Evolutionary conservation across 768 basidiomycete genomes (phyloP).

Genomic region (Boletus patriciae): DNA sequence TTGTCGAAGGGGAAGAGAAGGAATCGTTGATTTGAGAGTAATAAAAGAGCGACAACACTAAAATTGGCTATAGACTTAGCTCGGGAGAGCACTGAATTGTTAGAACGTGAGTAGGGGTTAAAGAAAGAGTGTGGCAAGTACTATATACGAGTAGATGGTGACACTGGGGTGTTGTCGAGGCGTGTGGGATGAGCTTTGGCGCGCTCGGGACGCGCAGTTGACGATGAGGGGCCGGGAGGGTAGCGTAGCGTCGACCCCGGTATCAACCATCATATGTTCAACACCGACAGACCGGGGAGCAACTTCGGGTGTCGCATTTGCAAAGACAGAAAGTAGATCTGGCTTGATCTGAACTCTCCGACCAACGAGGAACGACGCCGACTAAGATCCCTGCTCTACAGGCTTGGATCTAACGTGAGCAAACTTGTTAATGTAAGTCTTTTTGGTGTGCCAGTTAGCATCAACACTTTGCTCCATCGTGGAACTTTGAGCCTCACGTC

Average conservation of each 20-base stretch:
- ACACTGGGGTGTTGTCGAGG: too few species aligned
- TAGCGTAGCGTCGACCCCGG: slow-evolving; percentile 35
- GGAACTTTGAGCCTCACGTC: slow-evolving; percentile 18
- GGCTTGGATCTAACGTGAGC: slow-evolving; percentile 42
- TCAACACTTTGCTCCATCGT: slow-evolving; percentile 48
- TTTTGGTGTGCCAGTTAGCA: slow-evolving; percentile 47
- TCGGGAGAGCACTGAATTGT: too few species aligned
- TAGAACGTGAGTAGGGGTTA: too few species aligned
- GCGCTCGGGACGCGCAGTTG: too few species aligned
- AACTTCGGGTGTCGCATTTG: slow-evolving; percentile 48
- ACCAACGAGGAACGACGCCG: slow-evolving; percentile 36
- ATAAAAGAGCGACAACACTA: too few species aligned
- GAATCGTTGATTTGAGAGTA: too few species aligned
- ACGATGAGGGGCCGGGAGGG: not conserved
- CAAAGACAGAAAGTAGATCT: slow-evolving; percentile 38
- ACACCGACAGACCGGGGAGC: slow-evolving; percentile 35
- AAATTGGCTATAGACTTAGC: too few species aligned
- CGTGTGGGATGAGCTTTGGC: too few species aligned
- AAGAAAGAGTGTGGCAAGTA: too few species aligned
- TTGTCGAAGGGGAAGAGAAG: too few species aligned
- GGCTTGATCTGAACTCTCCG: slow-evolving; percentile 42
- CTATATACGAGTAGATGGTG: too few species aligned
- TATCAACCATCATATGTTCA: slow-evolving; percentile 27
- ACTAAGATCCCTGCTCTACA: slow-evolving; percentile 38
- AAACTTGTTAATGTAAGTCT: slow-evolving; percentile 39